These are phyloP conservation scores for Mucuna pruriens DNA, from an alignment of 306 rosid species.

Conservation along the genomic window DNA sequence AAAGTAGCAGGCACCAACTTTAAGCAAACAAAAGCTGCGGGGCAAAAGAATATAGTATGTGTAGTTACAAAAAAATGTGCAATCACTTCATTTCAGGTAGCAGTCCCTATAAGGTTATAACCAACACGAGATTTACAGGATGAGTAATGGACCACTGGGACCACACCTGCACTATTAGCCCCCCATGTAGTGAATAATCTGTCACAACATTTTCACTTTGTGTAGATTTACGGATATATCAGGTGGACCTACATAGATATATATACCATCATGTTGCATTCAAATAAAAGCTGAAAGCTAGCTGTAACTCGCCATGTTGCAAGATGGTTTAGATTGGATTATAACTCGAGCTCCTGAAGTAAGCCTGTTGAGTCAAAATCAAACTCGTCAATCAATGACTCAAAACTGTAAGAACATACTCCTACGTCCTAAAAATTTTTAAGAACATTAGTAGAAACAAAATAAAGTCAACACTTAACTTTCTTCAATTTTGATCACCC, in stretches of 20 bases:
- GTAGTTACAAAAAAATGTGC: constrained; percentile 40
- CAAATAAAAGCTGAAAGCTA: constrained; percentile 37
- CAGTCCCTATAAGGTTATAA: constrained; percentile 33
- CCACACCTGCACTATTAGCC: constrained; percentile 50
- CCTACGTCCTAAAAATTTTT: not conserved
- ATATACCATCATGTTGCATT: constrained; percentile 48
- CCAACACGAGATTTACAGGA: constrained; percentile 34
- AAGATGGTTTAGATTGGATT: constrained; percentile 69
- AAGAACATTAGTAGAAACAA: constrained; percentile 29
- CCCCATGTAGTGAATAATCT: constrained; percentile 46
- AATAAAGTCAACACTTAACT: constrained; percentile 67
- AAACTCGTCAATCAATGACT: constrained; percentile 45
- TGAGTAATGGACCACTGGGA: constrained; percentile 53
- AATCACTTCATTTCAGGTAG: constrained; percentile 38
- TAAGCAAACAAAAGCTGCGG: constrained; percentile 31
- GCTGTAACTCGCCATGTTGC: constrained; percentile 40
- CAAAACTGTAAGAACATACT: not conserved
- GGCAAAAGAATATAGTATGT: constrained; percentile 39
- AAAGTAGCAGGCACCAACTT: constrained; percentile 24
- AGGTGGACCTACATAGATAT: constrained; percentile 36
- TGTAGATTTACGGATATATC: constrained; percentile 45
- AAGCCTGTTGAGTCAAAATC: constrained; percentile 71
- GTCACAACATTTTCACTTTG: constrained; percentile 44
- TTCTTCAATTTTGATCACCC: constrained; percentile 86
- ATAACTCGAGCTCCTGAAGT: constrained; percentile 98